Conservation (phyloP, 1,284 basidiomycete species). For the Rhizopogon hawkerae region DNA sequence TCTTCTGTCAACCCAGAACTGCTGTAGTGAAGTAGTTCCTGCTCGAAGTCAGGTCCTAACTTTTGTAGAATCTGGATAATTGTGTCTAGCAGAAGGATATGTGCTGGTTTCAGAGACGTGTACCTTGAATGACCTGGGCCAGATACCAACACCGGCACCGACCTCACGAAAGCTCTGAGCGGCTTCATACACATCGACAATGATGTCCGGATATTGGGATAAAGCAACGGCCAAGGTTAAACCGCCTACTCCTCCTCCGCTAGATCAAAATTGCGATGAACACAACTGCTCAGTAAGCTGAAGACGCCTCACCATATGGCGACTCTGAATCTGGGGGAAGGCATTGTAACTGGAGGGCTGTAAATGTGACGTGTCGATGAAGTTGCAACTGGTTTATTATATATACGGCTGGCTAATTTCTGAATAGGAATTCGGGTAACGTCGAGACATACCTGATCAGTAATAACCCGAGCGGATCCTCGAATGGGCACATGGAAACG, state of each 20-base stretch:
- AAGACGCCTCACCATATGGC: conserved; percentile 20
- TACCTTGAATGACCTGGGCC: conserved; percentile 32
- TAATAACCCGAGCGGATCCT: too few species aligned
- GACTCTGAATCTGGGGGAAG: conserved; percentile 21
- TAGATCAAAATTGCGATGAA: conserved; percentile 5
- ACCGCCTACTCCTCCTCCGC: conserved; percentile 52
- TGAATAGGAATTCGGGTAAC: not conserved
- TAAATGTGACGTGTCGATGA: not conserved
- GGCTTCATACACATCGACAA: conserved; percentile 46
- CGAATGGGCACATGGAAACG: not conserved
- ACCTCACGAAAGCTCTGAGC: conserved; percentile 39
- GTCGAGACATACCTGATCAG: not conserved
- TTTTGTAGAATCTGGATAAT: conserved; percentile 39
- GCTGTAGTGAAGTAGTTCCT: conserved; percentile 35
- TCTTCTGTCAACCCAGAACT: conserved; percentile 31
- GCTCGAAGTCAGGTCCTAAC: conserved; percentile 37
- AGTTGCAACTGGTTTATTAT: not conserved
- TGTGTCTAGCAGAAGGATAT: conserved; percentile 13
- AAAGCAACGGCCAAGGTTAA: conserved; percentile 35
- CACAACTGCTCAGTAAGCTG: not conserved
- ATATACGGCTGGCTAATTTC: not conserved
- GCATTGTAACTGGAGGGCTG: conserved; percentile 10
- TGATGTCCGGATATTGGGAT: conserved; percentile 40
- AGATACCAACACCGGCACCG: conserved; percentile 54
- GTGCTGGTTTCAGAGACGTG: not conserved